A percentile compares a stretch with the other conserved stretches of the same genome.
Evolutionary conservation across 2,329 filamentous ascomycete genomes (phyloP).

Genomic region (Pseudophaeomoniella oleicola): DNA sequence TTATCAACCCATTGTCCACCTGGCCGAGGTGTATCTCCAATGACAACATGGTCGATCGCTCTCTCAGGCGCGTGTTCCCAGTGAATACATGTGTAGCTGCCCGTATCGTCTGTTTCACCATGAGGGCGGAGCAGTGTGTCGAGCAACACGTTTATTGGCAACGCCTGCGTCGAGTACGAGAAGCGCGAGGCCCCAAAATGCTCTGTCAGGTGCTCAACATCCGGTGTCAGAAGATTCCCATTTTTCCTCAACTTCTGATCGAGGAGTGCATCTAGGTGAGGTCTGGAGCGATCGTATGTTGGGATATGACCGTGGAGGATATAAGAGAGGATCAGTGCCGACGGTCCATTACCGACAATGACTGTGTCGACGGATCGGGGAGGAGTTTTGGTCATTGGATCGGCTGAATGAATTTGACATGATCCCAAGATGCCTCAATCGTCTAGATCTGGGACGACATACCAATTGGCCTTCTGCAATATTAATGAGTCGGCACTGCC

Average conservation of each 20-base stretch:
- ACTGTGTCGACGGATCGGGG: constrained; percentile 15
- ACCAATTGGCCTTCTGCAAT: background rate
- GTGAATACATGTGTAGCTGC: constrained; percentile 33
- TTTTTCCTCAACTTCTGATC: constrained; percentile 37
- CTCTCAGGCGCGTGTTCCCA: constrained; percentile 38
- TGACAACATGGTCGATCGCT: constrained; percentile 37
- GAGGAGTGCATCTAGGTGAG: constrained; percentile 43
- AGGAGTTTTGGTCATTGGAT: constrained; percentile 10
- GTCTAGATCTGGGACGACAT: background rate
- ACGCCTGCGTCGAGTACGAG: constrained; percentile 46
- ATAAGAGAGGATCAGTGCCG: constrained; percentile 47
- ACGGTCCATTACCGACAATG: constrained; percentile 41
- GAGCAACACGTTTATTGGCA: constrained; percentile 45
- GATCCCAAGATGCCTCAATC: background rate
- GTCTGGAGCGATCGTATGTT: constrained; percentile 33
- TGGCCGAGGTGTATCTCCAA: constrained; percentile 35
- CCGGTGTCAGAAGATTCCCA: constrained; percentile 31
- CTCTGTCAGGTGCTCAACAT: constrained; percentile 35
- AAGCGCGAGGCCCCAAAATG: constrained; percentile 43
- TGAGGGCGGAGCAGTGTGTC: constrained; percentile 45
- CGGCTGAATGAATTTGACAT: background rate
- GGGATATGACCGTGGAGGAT: constrained; percentile 48
- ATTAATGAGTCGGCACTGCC: background rate
- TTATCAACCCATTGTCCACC: constrained; percentile 48
- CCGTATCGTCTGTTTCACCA: constrained; percentile 41